Percentiles rank a stretch among this genome's conserved stretches.
Conservation (phyloP, 2,329 filamentous ascomycete genomes). For the Trichoderma hamatum region DNA sequence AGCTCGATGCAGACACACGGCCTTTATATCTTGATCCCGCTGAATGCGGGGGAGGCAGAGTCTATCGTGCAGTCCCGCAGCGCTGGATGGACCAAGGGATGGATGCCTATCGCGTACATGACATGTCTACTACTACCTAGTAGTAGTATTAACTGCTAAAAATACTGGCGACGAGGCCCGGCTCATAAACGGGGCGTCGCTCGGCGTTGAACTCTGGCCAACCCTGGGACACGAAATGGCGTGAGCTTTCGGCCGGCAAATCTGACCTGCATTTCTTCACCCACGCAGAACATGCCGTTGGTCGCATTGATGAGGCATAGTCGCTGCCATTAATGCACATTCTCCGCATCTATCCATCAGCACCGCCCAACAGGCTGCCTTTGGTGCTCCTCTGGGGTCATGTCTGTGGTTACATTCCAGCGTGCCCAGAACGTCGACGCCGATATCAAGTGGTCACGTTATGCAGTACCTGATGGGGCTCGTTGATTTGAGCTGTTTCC, state of each 20-base stretch:
- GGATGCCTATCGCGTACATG: background rate
- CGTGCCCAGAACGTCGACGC: background rate
- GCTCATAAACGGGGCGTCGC: constrained; percentile 22
- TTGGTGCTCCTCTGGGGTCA: background rate
- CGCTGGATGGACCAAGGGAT: background rate
- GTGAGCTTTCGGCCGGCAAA: constrained; percentile 1
- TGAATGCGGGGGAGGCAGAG: background rate
- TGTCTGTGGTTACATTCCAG: background rate
- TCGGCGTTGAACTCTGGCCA: background rate
- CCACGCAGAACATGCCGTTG: background rate
- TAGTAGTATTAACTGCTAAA: too few species aligned
- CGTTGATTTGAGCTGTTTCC: constrained; percentile 13
- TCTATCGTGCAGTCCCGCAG: too few species aligned
- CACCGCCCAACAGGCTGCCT: background rate
- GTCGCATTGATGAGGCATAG: constrained; percentile 1
- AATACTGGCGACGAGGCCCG: background rate
- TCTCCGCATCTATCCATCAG: background rate
- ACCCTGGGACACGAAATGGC: constrained; percentile 10
- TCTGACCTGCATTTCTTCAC: background rate
- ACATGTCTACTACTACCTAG: too few species aligned
- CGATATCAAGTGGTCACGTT: constrained; percentile 12
- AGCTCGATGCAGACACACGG: background rate
- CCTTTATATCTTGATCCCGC: background rate
- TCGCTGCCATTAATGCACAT: background rate
- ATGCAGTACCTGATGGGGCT: background rate